Evolutionary conservation across 179 eudicot genomes (phyloP), one percentile per base, ranked within the genome.

Genomic region (Camellia oleifera): DNA sequence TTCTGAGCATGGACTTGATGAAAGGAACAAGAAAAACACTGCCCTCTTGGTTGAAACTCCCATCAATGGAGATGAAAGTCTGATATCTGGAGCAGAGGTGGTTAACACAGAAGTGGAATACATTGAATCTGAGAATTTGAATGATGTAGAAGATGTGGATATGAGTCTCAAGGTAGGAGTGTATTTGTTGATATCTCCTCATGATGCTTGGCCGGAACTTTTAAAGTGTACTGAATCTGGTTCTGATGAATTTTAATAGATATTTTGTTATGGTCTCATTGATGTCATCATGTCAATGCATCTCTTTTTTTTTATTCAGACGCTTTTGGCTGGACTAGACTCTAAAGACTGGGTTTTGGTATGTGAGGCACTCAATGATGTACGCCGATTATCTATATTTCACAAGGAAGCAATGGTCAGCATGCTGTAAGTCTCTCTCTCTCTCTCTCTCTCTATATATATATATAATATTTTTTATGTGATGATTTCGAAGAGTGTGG

Each of bases 291-390:
- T 9, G 9, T 73, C 15, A 61, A 9, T 81, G 4, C 32, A 66
- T 65, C 74, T 71, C 42, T 61, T 73, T 77, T 63, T 53, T 57
- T 77, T 65, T 46, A 5, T 69, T 18, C 81, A 91, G 94, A 82
- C 81, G 57, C 84, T 91, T 48, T 15, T 84, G 79, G 74, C 81
- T 66, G 88, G 85, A 45, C 83, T 91, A 14, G 94, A 84, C 18
- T 91, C 94, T 54, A 91, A 91, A 83, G 92, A 91, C 77, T 91
- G 94, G 94, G 85, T 89, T 76, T 58, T 75, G 75, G 83, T 86
- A 54, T 88, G 91, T 82, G 94, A 88, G 68, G 83, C 94, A 42
- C 91, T 91, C 57, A 91, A 91, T 75, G 85, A 91, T 71, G 86
- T 89, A 8, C 88, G 94, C 23, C 83, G 92, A 23, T 78, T 91